These are phyloP conservation scores for Tremella fuciformis DNA, from an alignment of 768 basidiomycete genomes.

Conservation along the genomic window DNA sequence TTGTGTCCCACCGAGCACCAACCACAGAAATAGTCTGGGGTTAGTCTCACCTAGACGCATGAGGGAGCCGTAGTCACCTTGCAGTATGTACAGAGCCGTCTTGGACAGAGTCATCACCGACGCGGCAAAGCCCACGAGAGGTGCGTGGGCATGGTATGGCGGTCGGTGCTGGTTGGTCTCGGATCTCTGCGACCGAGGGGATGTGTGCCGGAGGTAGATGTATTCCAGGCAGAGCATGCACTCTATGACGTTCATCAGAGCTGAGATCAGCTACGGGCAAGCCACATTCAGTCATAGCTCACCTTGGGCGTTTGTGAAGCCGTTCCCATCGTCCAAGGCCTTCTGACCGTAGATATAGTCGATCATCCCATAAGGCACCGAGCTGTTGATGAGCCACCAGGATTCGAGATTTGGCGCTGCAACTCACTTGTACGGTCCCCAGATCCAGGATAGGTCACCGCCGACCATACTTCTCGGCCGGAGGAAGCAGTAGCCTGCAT, in stretches of 20 bases:
- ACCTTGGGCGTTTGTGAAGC: constrained; percentile 77
- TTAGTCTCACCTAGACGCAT: not conserved
- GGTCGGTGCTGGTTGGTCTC: constrained; percentile 7
- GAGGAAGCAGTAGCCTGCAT: constrained; percentile 43
- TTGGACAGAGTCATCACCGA: constrained; percentile 79
- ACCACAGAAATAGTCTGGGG: constrained; percentile 46
- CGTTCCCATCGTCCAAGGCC: constrained; percentile 64
- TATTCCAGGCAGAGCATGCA: constrained; percentile 70
- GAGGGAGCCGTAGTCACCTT: constrained; percentile 60
- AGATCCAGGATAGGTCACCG: constrained; percentile 88
- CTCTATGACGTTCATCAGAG: constrained; percentile 75
- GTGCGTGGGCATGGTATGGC: constrained; percentile 58
- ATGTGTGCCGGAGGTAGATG: constrained; percentile 69
- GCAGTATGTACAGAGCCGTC: constrained; percentile 74
- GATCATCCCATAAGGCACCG: constrained; percentile 22
- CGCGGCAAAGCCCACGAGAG: constrained; percentile 69
- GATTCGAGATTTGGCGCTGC: not conserved
- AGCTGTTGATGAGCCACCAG: constrained; percentile 13
- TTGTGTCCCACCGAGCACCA: constrained; percentile 74
- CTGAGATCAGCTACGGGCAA: constrained; percentile 53
- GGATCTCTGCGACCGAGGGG: constrained; percentile 52
- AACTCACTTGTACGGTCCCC: constrained; percentile 67
- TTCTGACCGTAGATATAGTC: constrained; percentile 69
- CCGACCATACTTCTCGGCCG: constrained; percentile 79
- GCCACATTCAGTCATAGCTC: not conserved